A percentile compares a stretch with the other conserved stretches of the same genome.
These are phyloP conservation scores for Aspergillus neoniger DNA, from an alignment of 2,329 filamentous ascomycete species.

Conservation along the genomic window DNA sequence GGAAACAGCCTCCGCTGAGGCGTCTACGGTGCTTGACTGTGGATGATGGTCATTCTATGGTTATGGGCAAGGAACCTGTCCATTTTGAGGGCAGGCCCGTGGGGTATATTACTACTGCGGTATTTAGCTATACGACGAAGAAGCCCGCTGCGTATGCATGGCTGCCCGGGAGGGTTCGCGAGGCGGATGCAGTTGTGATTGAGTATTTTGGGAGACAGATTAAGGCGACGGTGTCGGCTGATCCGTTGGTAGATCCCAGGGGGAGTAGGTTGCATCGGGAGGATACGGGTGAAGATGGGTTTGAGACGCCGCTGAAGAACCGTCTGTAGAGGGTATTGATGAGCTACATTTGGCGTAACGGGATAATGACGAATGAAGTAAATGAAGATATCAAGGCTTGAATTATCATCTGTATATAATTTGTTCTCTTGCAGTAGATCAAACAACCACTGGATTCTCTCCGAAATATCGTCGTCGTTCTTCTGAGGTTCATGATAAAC, in stretches of 20 bases:
- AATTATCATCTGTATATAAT: too few species aligned
- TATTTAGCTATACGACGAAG: slow-evolving; percentile 61
- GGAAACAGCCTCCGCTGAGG: slow-evolving; percentile 36
- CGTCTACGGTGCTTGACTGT: slow-evolving; percentile 53
- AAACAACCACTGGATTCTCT: too few species aligned
- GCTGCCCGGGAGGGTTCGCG: slow-evolving; percentile 50
- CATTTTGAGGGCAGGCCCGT: slow-evolving; percentile 50
- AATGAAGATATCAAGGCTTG: too few species aligned
- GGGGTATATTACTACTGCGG: slow-evolving; percentile 63
- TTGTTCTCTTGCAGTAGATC: too few species aligned
- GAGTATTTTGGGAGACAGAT: slow-evolving; percentile 63
- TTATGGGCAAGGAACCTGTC: slow-evolving; percentile 65
- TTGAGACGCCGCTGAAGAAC: background rate
- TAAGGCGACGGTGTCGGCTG: slow-evolving; percentile 54
- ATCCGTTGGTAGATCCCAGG: slow-evolving; percentile 53
- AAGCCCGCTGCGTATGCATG: slow-evolving; percentile 63
- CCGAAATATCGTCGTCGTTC: too few species aligned
- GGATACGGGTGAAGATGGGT: background rate
- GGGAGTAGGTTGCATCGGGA: slow-evolving; percentile 37
- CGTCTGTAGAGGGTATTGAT: background rate
- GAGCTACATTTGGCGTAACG: too few species aligned
- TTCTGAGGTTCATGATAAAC: too few species aligned
- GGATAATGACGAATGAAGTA: too few species aligned
- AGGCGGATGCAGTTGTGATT: slow-evolving; percentile 58
- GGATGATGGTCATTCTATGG: slow-evolving; percentile 58